phyloP scores from a whole-genome alignment of 163 green algal genomes.

The Scenedesmus sp. region DNA sequence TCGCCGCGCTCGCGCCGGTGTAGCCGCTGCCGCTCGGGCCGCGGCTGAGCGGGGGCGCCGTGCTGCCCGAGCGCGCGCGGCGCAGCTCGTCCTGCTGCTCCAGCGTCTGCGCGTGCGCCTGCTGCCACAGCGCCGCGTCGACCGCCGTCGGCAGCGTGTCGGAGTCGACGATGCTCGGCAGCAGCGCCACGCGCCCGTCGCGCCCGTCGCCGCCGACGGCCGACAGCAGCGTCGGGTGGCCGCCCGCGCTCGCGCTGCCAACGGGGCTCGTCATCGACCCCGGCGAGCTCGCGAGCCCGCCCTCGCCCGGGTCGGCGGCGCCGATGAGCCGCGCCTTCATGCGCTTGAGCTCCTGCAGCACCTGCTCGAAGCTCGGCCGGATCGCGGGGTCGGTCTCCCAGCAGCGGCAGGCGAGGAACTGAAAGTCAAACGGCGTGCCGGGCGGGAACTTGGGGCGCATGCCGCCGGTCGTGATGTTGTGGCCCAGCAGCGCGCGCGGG shows the following conservation, averaged over 20 bases:
- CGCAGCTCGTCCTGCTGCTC: conserved; percentile 11
- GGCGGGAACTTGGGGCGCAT: conserved; percentile 51
- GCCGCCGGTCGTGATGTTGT: conserved; percentile 31
- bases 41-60: too few relatives aligned
- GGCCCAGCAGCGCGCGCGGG: conserved; percentile 26
- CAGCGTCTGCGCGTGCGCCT: conserved; percentile 16
- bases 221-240: background rate
- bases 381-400: conserved; percentile 59
- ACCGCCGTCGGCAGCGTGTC: conserved; percentile 15
- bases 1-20: too few relatives aligned
- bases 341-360: conserved; percentile 34
- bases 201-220: background rate
- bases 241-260: background rate
- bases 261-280: background rate
- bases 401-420: conserved; percentile 56
- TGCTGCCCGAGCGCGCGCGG: too few relatives aligned
- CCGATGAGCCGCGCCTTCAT: background rate
- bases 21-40: too few relatives aligned
- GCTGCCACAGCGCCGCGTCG: conserved; percentile 2
- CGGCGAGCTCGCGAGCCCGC: background rate
- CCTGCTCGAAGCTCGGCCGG: conserved; percentile 35
- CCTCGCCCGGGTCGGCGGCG: background rate
- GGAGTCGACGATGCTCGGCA: conserved; percentile 7
- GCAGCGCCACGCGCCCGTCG: background rate
- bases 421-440: conserved; percentile 49